These are phyloP conservation scores for Trifolium dubium DNA, from an alignment of 306 rosid genomes.

Conservation along the genomic window DNA sequence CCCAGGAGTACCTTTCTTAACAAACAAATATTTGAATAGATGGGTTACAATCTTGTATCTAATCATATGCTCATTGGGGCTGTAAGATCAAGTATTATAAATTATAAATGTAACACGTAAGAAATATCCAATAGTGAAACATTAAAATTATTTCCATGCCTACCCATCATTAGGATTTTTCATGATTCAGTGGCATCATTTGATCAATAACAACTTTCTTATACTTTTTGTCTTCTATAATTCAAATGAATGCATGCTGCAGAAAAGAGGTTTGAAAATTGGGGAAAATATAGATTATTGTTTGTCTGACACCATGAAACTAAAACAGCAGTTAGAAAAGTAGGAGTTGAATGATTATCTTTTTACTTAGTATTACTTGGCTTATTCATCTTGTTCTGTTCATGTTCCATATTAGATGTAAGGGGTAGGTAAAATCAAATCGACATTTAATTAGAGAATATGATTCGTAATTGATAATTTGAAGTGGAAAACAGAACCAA, in stretches of 20 bases:
- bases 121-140: slow-evolving; percentile 1
- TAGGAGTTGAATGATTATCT: slow-evolving; percentile 8
- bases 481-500: not conserved
- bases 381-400: not conserved
- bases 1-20: not conserved
- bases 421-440: not conserved
- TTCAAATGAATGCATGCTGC: not conserved
- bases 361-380: not conserved
- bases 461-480: slow-evolving; percentile 3
- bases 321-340: not conserved
- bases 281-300: not conserved
- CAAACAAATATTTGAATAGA: not conserved
- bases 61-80: slow-evolving; percentile 10
- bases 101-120: not conserved
- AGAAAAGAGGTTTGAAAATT: not conserved
- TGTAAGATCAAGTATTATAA: not conserved
- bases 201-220: not conserved
- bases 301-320: slow-evolving; percentile 21
- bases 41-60: not conserved
- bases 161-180: not conserved
- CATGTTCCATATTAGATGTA: not conserved
- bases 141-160: not conserved
- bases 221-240: not conserved
- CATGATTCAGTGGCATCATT: slow-evolving; percentile 4
- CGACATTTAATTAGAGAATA: not conserved